Evolutionary conservation across 208 protist species (phyloP).

Genomic region (Acanthamoeba culbertsoni): DNA sequence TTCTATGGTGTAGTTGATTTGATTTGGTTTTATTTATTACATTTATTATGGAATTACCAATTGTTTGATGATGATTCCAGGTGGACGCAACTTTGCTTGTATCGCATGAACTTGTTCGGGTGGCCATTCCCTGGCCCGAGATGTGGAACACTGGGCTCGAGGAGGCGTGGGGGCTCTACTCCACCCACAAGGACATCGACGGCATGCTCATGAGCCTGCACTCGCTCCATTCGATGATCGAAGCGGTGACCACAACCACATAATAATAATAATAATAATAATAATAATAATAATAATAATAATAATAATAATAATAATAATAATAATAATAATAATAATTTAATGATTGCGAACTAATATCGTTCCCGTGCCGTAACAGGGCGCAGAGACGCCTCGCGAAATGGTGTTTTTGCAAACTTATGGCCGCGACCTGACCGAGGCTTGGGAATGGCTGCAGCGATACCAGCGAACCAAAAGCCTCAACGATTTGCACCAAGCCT

Average conservation of each 20-base stretch:
- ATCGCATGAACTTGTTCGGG: constrained; percentile 96
- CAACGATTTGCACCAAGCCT: constrained; percentile 94
- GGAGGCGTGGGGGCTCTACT: constrained; percentile 93
- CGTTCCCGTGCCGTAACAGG: not conserved
- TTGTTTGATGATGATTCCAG: not conserved
- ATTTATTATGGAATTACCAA: not conserved
- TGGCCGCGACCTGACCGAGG: constrained; percentile 87
- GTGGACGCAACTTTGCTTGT: constrained; percentile 95
- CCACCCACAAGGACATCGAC: constrained; percentile 91
- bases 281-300: not conserved
- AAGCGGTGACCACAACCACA: constrained; percentile 57
- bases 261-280: not conserved
- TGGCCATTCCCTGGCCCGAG: constrained; percentile 92
- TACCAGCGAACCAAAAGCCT: constrained; percentile 87
- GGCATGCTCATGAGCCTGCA: constrained; percentile 92
- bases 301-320: not conserved
- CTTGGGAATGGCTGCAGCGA: constrained; percentile 77
- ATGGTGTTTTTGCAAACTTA: constrained; percentile 91
- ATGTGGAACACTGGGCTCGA: constrained; percentile 93
- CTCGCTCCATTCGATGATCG: constrained; percentile 93
- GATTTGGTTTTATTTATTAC: not conserved
- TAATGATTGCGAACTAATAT: not conserved
- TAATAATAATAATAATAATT: not conserved
- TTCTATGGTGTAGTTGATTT: not conserved
- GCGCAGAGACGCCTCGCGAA: constrained; percentile 89